A percentile compares a stretch with the other conserved stretches of the same genome.
phyloP scores from a whole-genome alignment of 768 basidiomycete species.

The Tremella yokohamensis region DNA sequence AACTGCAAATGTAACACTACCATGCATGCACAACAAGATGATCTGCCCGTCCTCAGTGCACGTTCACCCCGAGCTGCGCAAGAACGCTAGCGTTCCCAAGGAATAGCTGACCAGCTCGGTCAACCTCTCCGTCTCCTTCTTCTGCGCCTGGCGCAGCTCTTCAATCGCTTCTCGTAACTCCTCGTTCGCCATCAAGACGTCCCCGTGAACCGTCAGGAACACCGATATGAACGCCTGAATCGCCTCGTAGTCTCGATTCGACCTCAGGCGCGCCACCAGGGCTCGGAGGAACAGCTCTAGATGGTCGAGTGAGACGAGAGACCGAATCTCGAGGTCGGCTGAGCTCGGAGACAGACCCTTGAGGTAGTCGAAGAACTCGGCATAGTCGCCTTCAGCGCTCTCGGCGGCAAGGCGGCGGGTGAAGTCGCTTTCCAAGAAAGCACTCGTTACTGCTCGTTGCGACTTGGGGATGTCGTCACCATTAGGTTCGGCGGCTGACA shows the following conservation, averaged over 20 bases:
- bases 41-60: too few species aligned
- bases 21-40: too few species aligned
- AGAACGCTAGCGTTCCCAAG: slow-evolving; percentile 52
- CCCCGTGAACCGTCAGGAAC: slow-evolving; percentile 79
- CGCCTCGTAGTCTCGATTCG: slow-evolving; percentile 89
- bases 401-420: slow-evolving; percentile 62
- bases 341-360: slow-evolving; percentile 87
- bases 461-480: slow-evolving; percentile 41
- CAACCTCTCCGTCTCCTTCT: slow-evolving; percentile 72
- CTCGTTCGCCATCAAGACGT: slow-evolving; percentile 65
- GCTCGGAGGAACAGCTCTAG: slow-evolving; percentile 70
- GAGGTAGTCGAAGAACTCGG: slow-evolving; percentile 74
- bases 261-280: slow-evolving; percentile 66
- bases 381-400: slow-evolving; percentile 63
- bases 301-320: slow-evolving; percentile 63
- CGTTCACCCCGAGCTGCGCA: slow-evolving; percentile 17
- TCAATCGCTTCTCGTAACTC: slow-evolving; percentile 64
- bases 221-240: slow-evolving; percentile 82
- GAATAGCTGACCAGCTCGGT: slow-evolving; percentile 50
- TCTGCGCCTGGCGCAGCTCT: slow-evolving; percentile 63
- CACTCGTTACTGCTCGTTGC: slow-evolving; percentile 40
- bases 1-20: too few species aligned
- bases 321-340: slow-evolving; percentile 83
- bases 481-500: slow-evolving; percentile 39
- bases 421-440: slow-evolving; percentile 59